Base-by-base conservation (phyloP, 768 basidiomycete species). In the Mycena polygramma region DNA sequence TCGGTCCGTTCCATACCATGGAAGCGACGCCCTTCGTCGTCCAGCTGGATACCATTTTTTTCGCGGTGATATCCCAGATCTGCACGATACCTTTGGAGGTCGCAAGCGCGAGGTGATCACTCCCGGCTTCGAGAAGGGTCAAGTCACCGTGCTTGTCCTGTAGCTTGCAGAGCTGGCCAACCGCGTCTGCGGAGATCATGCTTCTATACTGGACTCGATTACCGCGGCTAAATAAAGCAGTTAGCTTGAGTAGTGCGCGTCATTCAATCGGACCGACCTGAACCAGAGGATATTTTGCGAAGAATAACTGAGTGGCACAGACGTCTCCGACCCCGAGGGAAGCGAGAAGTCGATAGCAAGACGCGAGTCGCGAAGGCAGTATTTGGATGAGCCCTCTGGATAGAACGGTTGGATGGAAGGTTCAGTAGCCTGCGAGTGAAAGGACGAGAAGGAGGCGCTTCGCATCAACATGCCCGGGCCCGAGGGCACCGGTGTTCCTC, bases 61-160 rank as follows among this genome's bases (percentile, higher is more conserved):
- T 87, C 15, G 87, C 79, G 63, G 85, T 83, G 51, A 88, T 79
- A 74, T 95, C 93, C 91, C 92, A 95, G 15, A 94, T 82, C 79
- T 93, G 92, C 19, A 95, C 83, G 15, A 85, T 79, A 2, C 93
- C 93, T 26, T 83, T 85, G 65, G 85, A 85, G 11, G 90, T 90
- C 1, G 88, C 89, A 20, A 93, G 77, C 2, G 92, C 91, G 39
- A 94, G 81, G 45, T 85, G 81, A 20, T 79, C 77, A 20, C 48
- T 63, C 41, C 77, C 85, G 66, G 84, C 85, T 51, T 81, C 81
- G 49, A 90, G 76, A 7, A 84, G 77, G 22, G 79, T 80, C 63
- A 89, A 72, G 57, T 83, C 79, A 1, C 89, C 89, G 46, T 83
- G 79, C 59, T 77, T 81, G 26, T 86, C 86, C 46, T 81, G 78